These are phyloP conservation scores for Cladosporium austrohemisphaericum DNA, from an alignment of 2,329 filamentous ascomycete species.

Conservation along the genomic window DNA sequence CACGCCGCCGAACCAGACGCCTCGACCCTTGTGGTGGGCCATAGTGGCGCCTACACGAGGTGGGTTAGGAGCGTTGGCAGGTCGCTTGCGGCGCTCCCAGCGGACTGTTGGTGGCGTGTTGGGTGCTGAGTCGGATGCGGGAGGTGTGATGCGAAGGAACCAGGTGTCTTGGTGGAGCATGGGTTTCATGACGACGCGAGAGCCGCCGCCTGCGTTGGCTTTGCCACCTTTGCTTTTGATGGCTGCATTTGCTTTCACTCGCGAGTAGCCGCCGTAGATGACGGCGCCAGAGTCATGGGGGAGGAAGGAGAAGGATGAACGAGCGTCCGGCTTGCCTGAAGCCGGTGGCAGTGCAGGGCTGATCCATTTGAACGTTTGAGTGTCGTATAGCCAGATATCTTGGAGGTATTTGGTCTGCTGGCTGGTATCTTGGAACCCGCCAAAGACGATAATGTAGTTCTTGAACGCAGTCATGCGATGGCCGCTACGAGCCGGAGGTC, in stretches of 20 bases:
- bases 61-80: slow-evolving; percentile 82
- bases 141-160: slow-evolving; percentile 77
- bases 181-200: slow-evolving; percentile 68
- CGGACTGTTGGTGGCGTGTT: slow-evolving; percentile 68
- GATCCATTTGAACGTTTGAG: slow-evolving; percentile 79
- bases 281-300: slow-evolving; percentile 88
- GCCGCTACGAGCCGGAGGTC: slow-evolving; percentile 79
- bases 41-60: slow-evolving; percentile 85
- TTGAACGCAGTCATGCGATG: slow-evolving; percentile 91
- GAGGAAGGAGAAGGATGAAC: slow-evolving; percentile 87
- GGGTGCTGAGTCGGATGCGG: slow-evolving; percentile 61
- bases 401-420: slow-evolving; percentile 91
- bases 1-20: slow-evolving; percentile 90
- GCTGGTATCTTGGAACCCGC: slow-evolving; percentile 94
- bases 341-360: slow-evolving; percentile 70
- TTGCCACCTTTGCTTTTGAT: slow-evolving; percentile 63
- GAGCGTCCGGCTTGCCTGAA: slow-evolving; percentile 75
- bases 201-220: slow-evolving; percentile 31
- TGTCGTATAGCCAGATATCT: slow-evolving; percentile 96
- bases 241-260: slow-evolving; percentile 68
- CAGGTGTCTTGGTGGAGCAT: slow-evolving; percentile 94
- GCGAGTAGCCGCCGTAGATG: slow-evolving; percentile 88
- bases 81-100: slow-evolving; percentile 92
- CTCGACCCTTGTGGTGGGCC: slow-evolving; percentile 88
- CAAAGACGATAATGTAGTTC: slow-evolving; percentile 92